These are phyloP conservation scores for Suillus lakei DNA, from an alignment of 768 basidiomycete species.

Conservation along the genomic window DNA sequence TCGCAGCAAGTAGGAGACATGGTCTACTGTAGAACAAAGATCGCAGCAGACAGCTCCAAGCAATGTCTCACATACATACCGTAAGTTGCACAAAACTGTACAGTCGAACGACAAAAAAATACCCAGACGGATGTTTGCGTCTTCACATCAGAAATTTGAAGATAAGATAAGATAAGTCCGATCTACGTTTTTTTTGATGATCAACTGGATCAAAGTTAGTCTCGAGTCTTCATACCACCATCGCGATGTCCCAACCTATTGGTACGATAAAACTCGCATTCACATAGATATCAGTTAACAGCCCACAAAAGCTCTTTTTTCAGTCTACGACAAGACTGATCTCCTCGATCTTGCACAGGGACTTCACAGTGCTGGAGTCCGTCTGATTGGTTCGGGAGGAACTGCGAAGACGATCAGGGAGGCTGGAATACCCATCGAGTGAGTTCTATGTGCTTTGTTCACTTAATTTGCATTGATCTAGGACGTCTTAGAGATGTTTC, in stretches of 20 bases:
- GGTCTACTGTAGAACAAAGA: no score
- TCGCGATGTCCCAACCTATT: slow-evolving; percentile 32
- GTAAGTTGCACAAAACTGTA: no score
- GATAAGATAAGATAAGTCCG: slow-evolving; percentile 6
- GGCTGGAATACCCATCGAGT: slow-evolving; percentile 90
- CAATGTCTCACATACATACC: no score
- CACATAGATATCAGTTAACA: slow-evolving; percentile 1
- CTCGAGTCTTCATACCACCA: slow-evolving; percentile 11
- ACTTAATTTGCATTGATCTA: slow-evolving; percentile 15
- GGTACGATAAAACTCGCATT: slow-evolving; percentile 22
- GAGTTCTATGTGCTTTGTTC: slow-evolving; percentile 37
- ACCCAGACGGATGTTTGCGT: no score
- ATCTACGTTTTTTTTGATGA: slow-evolving; percentile 8
- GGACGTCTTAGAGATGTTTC: slow-evolving; percentile 81
- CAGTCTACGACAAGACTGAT: slow-evolving; percentile 95
- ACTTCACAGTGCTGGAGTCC: slow-evolving; percentile 81
- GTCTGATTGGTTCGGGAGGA: slow-evolving; percentile 92
- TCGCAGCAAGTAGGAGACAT: no score
- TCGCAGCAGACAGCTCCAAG: no score
- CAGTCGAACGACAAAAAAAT: no score
- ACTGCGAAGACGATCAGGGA: slow-evolving; percentile 98
- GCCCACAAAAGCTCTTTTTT: slow-evolving; percentile 71
- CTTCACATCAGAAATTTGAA: slow-evolving; percentile 12
- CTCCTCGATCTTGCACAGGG: slow-evolving; percentile 88
- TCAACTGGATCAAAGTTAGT: not conserved